phyloP scores from a whole-genome alignment of 2,329 filamentous ascomycete genomes.

The Clonostachys rosea region DNA sequence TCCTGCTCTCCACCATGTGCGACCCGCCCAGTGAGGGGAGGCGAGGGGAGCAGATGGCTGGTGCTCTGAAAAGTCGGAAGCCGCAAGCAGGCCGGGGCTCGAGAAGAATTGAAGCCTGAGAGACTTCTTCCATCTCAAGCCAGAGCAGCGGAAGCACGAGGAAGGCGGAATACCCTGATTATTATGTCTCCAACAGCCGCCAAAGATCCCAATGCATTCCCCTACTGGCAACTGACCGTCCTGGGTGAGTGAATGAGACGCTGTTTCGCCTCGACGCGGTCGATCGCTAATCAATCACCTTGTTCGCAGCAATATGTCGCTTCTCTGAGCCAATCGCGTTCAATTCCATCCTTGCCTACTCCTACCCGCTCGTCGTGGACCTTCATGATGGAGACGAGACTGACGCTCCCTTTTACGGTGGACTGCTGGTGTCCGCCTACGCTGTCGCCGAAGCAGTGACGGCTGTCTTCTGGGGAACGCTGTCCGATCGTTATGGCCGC shows the following conservation, averaged over 20 bases:
- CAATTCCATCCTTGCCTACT: slow-evolving; percentile 77
- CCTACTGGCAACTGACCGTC: slow-evolving; percentile 6
- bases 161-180: no score
- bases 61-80: no score
- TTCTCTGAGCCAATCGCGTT: slow-evolving; percentile 76
- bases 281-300: no score
- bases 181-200: no score
- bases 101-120: no score
- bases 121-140: no score
- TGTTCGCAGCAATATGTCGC: slow-evolving; percentile 13
- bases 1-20: no score
- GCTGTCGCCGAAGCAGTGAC: slow-evolving; percentile 71
- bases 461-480: slow-evolving; percentile 68
- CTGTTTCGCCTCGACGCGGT: no score
- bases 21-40: no score
- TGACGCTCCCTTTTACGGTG: slow-evolving; percentile 77
- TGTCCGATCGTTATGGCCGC: slow-evolving; percentile 60
- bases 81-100: no score
- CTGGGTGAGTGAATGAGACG: slow-evolving; percentile 2
- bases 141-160: no score
- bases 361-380: slow-evolving; percentile 70
- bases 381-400: slow-evolving; percentile 55
- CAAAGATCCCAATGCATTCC: slow-evolving; percentile 5
- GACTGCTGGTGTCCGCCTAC: slow-evolving; percentile 70
- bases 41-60: no score